Percentiles rank a stretch among this genome's conserved stretches.
Conservation (phyloP, 257 asterid genomes). For the Solanum bukasovii region DNA sequence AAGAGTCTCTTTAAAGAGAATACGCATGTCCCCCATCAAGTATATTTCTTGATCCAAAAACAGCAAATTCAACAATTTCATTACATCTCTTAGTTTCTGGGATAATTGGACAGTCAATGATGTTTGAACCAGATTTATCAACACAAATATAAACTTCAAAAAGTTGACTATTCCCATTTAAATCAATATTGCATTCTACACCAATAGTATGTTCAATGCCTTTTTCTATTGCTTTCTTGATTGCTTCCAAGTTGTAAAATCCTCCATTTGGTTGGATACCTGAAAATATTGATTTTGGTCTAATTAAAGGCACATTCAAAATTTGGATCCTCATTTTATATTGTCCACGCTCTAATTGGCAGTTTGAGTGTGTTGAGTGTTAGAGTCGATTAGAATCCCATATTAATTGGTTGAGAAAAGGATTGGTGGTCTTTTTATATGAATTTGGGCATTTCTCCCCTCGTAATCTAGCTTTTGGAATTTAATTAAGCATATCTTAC, state of each 20-base stretch:
- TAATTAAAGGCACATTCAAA: not conserved
- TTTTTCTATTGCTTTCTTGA: not conserved
- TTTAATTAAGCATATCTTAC: not conserved
- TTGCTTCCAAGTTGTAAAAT: not conserved
- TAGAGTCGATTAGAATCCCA: not conserved
- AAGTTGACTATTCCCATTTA: not conserved
- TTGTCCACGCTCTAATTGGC: not conserved
- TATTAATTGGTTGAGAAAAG: not conserved
- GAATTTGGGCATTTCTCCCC: not conserved
- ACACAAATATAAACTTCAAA: not conserved
- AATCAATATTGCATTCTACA: not conserved
- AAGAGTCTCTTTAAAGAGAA: not conserved
- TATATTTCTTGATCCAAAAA: not conserved
- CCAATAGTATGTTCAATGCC: not conserved
- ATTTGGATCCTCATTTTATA: not conserved
- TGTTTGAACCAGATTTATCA: not conserved
- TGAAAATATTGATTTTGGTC: not conserved
- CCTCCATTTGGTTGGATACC: not conserved
- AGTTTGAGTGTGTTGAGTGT: not conserved
- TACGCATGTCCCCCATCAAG: not conserved
- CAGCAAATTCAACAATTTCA: not conserved
- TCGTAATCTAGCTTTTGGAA: not conserved
- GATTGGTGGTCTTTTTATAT: not conserved
- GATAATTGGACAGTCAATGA: slow-evolving; percentile 6
- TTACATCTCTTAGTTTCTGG: not conserved